phyloP scores from a whole-genome alignment of 176 grass and related monocot species.

The Saccharum officinarum region DNA sequence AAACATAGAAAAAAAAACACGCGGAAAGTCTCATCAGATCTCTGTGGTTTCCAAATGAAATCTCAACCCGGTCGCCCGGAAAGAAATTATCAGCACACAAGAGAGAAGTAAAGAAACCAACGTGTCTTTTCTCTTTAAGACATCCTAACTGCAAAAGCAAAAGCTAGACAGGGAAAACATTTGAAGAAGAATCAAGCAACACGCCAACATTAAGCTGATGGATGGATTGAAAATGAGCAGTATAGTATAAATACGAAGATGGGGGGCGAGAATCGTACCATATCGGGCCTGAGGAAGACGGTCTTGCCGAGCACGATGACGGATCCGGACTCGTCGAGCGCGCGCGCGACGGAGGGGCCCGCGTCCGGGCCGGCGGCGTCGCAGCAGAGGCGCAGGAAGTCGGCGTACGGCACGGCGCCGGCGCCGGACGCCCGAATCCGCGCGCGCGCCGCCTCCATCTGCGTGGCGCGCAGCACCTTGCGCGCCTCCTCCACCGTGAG shows the following conservation, averaged over 20 bases:
- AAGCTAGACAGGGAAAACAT: conserved; percentile 20
- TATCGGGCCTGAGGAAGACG: conserved; percentile 88
- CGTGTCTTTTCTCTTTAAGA: conserved; percentile 50
- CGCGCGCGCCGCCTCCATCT: conserved; percentile 71
- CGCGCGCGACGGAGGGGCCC: conserved; percentile 62
- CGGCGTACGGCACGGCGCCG: conserved; percentile 56
- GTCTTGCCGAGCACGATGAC: conserved; percentile 80
- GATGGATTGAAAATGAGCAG: background rate
- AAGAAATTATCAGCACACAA: conserved; percentile 33
- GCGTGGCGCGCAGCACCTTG: conserved; percentile 74
- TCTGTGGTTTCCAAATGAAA: conserved; percentile 50
- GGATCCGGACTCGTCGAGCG: conserved; percentile 85
- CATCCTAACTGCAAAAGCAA: conserved; percentile 47
- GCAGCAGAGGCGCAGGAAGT: conserved; percentile 70
- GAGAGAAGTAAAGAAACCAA: conserved; percentile 47
- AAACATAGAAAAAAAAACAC: conserved; percentile 86
- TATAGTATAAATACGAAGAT: background rate
- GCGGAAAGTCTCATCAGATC: conserved; percentile 88
- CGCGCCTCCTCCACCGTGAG: conserved; percentile 66
- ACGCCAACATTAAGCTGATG: conserved; percentile 24
- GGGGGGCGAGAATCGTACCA: conserved; percentile 52
- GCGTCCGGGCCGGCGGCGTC: conserved; percentile 52
- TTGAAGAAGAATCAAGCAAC: conserved; percentile 39
- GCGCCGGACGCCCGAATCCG: conserved; percentile 48
- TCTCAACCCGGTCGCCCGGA: conserved; percentile 60